Percentiles rank a stretch among this genome's conserved stretches.
Evolutionary conservation across 2,329 filamentous ascomycete species (phyloP).

Genomic region (Daldinia sp.): DNA sequence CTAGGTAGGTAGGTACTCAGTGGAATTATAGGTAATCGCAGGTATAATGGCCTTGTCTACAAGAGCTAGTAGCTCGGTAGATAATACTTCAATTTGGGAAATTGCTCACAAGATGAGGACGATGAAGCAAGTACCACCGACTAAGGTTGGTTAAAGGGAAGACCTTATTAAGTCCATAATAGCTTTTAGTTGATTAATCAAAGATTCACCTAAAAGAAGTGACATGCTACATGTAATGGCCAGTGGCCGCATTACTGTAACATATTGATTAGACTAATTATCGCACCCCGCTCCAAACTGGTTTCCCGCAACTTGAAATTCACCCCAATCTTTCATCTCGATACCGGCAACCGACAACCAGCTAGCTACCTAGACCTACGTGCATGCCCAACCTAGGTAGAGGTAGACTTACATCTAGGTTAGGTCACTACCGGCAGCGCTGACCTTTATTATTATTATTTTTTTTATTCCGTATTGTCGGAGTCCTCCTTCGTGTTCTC

Average conservation of each 20-base stretch:
- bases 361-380: too few relatives aligned
- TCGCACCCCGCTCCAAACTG: slow-evolving; percentile 26
- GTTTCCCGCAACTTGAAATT: slow-evolving; percentile 5
- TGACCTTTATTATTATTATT: too few relatives aligned
- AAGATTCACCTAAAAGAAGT: slow-evolving; percentile 17
- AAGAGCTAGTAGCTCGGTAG: too few relatives aligned
- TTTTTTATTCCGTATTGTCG: slow-evolving; percentile 5
- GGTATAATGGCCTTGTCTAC: too few relatives aligned
- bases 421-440: neutral
- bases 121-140: neutral
- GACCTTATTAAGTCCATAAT: slow-evolving; percentile 18
- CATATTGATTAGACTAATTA: slow-evolving; percentile 23
- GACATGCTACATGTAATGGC: slow-evolving; percentile 4
- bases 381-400: too few relatives aligned
- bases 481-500: slow-evolving; percentile 7
- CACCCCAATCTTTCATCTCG: neutral
- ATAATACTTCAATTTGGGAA: neutral
- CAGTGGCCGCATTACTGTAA: slow-evolving; percentile 20
- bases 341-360: too few relatives aligned
- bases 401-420: neutral
- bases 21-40: too few relatives aligned
- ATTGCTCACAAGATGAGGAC: neutral
- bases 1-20: too few relatives aligned
- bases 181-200: neutral
- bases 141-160: neutral